Evolutionary conservation across 768 basidiomycete species (phyloP).

Genomic region (Xerocomus potaroensis): DNA sequence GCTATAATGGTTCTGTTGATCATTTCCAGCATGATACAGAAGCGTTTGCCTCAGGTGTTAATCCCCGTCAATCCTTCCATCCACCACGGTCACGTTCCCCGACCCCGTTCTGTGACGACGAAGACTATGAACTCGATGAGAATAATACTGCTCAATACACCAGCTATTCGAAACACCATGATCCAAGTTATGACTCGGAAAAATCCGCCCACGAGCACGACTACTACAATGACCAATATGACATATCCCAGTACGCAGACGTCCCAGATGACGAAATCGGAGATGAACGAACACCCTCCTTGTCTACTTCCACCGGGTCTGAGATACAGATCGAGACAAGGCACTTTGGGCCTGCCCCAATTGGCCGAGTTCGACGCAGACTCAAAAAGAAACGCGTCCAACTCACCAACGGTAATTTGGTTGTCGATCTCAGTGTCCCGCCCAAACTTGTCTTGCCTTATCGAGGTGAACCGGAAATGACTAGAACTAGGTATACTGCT

Average conservation of each 20-base stretch:
- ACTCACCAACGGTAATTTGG: conserved; percentile 84
- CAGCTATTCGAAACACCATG: conserved; percentile 30
- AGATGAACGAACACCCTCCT: conserved; percentile 22
- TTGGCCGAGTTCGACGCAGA: conserved; percentile 71
- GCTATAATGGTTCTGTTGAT: conserved; percentile 36
- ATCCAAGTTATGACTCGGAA: conserved; percentile 19
- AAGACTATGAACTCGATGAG: conserved; percentile 59
- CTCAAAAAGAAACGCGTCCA: conserved; percentile 80
- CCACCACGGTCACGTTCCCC: conserved; percentile 70
- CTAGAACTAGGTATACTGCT: conserved; percentile 74
- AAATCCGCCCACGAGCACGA: conserved; percentile 15
- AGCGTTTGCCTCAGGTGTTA: conserved; percentile 63
- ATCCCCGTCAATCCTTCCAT: conserved; percentile 44
- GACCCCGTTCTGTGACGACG: conserved; percentile 69
- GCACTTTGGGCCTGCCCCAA: conserved; percentile 87
- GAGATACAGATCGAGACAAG: conserved; percentile 60
- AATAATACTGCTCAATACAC: conserved; percentile 56
- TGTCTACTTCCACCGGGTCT: conserved; percentile 34
- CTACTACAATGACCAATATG: conserved; percentile 23
- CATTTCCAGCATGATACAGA: conserved; percentile 65
- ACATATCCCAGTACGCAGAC: conserved; percentile 30
- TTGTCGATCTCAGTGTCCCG: conserved; percentile 80
- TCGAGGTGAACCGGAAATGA: conserved; percentile 67
- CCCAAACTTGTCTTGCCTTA: conserved; percentile 76
- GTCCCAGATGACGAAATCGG: conserved; percentile 18